Conservation (phyloP, 1,139 yeast species). For the Suhomyces guaymorum region DNA sequence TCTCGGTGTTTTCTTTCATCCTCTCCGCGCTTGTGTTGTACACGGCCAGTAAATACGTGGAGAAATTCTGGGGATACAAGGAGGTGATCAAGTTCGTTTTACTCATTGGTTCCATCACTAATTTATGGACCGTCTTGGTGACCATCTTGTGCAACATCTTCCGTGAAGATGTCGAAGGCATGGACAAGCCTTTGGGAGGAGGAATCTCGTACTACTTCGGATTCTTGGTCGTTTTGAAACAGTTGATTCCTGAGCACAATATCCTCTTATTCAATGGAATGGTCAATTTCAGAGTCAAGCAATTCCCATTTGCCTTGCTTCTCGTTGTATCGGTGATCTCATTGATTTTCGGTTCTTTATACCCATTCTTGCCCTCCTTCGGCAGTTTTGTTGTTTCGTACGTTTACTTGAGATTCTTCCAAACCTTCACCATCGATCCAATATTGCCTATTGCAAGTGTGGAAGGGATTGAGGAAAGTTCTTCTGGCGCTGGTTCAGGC, state of each 20-base stretch:
- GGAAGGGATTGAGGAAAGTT: slow-evolving; percentile 9
- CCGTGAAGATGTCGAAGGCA: slow-evolving; percentile 38
- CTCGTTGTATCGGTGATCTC: slow-evolving; percentile 49
- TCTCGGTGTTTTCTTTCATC: slow-evolving; percentile 50
- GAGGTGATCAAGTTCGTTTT: slow-evolving; percentile 63
- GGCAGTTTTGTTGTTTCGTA: slow-evolving; percentile 70
- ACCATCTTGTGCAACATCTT: slow-evolving; percentile 44
- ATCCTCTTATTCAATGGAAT: slow-evolving; percentile 64
- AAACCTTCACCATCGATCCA: slow-evolving; percentile 43
- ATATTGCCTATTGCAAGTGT: slow-evolving; percentile 39
- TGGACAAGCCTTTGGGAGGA: slow-evolving; percentile 64
- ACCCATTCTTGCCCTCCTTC: slow-evolving; percentile 67
- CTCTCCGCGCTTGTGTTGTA: slow-evolving; percentile 52
- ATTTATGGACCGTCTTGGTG: slow-evolving; percentile 22
- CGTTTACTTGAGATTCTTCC: slow-evolving; percentile 76
- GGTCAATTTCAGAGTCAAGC: slow-evolving; percentile 68
- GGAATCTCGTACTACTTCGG: slow-evolving; percentile 72
- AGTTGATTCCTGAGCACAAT: slow-evolving; percentile 85
- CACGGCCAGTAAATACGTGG: slow-evolving; percentile 53
- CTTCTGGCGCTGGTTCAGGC: slow-evolving; percentile 3
- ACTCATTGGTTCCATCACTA: slow-evolving; percentile 58
- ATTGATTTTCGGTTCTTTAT: slow-evolving; percentile 35
- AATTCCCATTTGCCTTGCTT: slow-evolving; percentile 66
- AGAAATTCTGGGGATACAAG: slow-evolving; percentile 57
- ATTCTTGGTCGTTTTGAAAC: slow-evolving; percentile 83